Percentiles rank a stretch among this genome's conserved stretches.
phyloP scores from a whole-genome alignment of 2,329 filamentous ascomycete species.

The Calonectria pteridis region DNA sequence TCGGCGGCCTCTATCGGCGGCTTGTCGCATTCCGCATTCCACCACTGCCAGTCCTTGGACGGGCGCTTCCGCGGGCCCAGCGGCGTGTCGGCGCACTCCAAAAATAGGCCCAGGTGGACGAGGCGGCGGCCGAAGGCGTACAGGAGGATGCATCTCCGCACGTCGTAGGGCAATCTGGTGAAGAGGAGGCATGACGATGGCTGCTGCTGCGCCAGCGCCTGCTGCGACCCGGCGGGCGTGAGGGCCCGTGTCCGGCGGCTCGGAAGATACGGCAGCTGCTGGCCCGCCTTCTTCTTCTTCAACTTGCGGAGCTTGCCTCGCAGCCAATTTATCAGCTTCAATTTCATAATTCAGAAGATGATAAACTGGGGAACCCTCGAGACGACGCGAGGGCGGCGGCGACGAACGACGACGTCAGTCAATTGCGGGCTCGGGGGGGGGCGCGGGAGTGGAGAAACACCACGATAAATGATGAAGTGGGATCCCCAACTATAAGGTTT shows the following conservation, averaged over 20 bases:
- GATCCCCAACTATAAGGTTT: not conserved
- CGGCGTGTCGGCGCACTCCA: not conserved
- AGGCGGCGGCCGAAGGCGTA: not conserved
- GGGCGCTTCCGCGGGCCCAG: not conserved
- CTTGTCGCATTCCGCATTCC: not conserved
- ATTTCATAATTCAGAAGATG: not conserved
- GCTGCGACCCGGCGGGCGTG: not conserved
- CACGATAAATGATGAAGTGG: not conserved
- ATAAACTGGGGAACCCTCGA: not conserved
- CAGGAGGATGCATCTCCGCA: not conserved
- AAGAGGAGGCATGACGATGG: not conserved
- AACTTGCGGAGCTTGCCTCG: not conserved
- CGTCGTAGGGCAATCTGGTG: not conserved
- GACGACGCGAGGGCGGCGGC: not conserved
- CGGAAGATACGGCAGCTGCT: not conserved
- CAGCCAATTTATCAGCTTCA: not conserved
- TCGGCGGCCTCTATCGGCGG: not conserved
- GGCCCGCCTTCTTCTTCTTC: not conserved
- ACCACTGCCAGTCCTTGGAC: not conserved
- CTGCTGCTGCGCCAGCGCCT: not conserved
- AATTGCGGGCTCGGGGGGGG: not conserved
- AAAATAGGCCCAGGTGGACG: not conserved
- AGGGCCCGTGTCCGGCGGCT: not conserved
- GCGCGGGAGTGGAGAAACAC: not conserved
- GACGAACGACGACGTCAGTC: not conserved